Evolutionary conservation across 345 rosid genomes (phyloP).

Genomic region (Syzygium oleosum): DNA sequence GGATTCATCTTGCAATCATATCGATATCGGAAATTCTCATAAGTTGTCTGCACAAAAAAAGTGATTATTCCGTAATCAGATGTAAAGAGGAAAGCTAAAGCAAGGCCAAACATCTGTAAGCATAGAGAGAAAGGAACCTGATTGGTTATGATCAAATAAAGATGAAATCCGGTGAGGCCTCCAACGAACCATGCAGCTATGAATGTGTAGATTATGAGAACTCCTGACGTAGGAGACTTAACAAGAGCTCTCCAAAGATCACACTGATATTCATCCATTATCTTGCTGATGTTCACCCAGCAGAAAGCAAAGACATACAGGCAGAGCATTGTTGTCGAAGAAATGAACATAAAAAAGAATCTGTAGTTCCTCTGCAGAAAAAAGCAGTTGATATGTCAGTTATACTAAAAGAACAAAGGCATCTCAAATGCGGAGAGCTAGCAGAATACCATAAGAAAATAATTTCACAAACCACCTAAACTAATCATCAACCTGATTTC

Average conservation of each 20-base stretch:
- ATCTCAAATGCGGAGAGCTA: neutral
- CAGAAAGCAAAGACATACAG: constrained; percentile 71
- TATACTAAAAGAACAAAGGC: constrained; percentile 50
- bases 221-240: constrained; percentile 67
- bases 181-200: constrained; percentile 82
- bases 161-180: constrained; percentile 82
- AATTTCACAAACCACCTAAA: neutral
- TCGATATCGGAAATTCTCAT: constrained; percentile 35
- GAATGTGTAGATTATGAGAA: constrained; percentile 69
- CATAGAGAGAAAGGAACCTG: neutral
- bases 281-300: constrained; percentile 59
- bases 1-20: constrained; percentile 68
- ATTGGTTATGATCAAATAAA: constrained; percentile 35
- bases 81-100: neutral
- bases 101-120: neutral
- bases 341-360: constrained; percentile 94
- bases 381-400: constrained; percentile 43
- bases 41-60: constrained; percentile 63
- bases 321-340: constrained; percentile 77
- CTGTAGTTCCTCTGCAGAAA: constrained; percentile 75
- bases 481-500: neutral
- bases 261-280: constrained; percentile 41
- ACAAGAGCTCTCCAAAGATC: constrained; percentile 52
- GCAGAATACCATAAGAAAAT: neutral
- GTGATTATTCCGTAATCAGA: neutral